Conservation (phyloP, 345 rosid genomes). For the Sonneratia caseolaris region DNA sequence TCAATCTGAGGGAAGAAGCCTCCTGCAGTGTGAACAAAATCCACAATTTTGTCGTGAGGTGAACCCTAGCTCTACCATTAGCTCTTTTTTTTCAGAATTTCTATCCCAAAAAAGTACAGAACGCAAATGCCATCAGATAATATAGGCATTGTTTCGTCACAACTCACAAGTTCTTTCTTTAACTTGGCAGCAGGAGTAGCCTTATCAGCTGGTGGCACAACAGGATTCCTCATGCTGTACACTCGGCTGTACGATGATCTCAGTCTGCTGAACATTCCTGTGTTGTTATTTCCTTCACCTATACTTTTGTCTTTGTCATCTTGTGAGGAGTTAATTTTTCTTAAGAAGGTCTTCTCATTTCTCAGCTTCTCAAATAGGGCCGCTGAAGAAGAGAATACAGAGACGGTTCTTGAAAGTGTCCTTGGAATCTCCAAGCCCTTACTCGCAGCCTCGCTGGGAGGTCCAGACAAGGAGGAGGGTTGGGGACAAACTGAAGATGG, state of each 20-base stretch:
- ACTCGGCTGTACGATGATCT: conserved; percentile 44
- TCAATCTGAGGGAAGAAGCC: conserved; percentile 60
- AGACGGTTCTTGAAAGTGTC: conserved; percentile 90
- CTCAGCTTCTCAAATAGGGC: conserved; percentile 89
- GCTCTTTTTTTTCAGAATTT: background rate
- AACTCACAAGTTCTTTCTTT: conserved; percentile 41
- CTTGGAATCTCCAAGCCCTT: conserved; percentile 51
- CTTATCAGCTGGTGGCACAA: conserved; percentile 15
- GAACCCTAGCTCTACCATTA: background rate
- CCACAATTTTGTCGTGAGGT: conserved; percentile 4
- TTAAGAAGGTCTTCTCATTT: conserved; percentile 33
- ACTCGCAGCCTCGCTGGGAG: conserved; percentile 24
- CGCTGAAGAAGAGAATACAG: conserved; percentile 96
- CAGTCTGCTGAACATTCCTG: conserved; percentile 41
- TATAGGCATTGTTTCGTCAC: background rate
- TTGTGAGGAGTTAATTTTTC: conserved; percentile 20
- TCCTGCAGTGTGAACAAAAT: conserved; percentile 33
- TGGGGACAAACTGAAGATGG: conserved; percentile 76
- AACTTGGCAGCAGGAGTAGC: conserved; percentile 16
- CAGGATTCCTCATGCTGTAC: conserved; percentile 20
- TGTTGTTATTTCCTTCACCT: conserved; percentile 30
- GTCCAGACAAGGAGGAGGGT: conserved; percentile 41
- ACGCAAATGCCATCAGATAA: background rate
- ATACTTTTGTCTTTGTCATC: conserved; percentile 26
- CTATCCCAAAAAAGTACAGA: background rate